Evolutionary conservation across 108 stramenopile genomes (phyloP).

Genomic region (Cyclotella distinguenda): DNA sequence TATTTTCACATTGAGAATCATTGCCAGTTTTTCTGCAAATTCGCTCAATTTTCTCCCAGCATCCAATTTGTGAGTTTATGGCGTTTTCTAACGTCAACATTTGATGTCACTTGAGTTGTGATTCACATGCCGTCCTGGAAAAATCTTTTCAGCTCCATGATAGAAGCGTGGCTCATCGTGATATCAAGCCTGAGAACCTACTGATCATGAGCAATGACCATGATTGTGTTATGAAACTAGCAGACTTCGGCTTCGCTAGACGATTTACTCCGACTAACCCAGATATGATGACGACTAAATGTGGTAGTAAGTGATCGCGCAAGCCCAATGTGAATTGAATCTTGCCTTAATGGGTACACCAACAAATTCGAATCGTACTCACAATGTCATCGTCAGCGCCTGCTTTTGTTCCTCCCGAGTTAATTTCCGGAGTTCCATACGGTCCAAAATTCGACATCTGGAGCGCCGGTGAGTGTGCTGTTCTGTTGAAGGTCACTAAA

Average conservation of each 20-base stretch:
- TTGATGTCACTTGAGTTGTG: neutral
- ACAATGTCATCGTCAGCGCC: no score
- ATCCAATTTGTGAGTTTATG: constrained; percentile 51
- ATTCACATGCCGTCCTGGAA: neutral
- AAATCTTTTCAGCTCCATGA: constrained; percentile 45
- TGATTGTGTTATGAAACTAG: constrained; percentile 78
- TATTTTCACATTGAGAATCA: neutral
- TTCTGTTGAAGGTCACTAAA: no score
- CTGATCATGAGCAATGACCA: constrained; percentile 73
- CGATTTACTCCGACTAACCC: constrained; percentile 53
- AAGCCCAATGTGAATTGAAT: no score
- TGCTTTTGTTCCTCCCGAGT: constrained; percentile 96
- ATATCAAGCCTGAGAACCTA: constrained; percentile 94
- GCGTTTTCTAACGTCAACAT: neutral
- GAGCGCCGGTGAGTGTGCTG: no score
- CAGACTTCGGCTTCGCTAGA: constrained; percentile 97
- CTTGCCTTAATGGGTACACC: no score
- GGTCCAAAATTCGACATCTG: constrained; percentile 90
- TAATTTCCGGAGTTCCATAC: constrained; percentile 75
- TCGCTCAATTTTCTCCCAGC: constrained; percentile 18
- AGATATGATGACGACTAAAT: constrained; percentile 73
- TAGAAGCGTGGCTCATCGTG: constrained; percentile 84
- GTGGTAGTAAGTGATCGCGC: no score
- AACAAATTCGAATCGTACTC: no score
- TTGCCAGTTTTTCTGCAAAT: neutral